These are phyloP conservation scores for Aurantiochytrium sp. DNA, from an alignment of 108 stramenopile genomes.

Conservation along the genomic window DNA sequence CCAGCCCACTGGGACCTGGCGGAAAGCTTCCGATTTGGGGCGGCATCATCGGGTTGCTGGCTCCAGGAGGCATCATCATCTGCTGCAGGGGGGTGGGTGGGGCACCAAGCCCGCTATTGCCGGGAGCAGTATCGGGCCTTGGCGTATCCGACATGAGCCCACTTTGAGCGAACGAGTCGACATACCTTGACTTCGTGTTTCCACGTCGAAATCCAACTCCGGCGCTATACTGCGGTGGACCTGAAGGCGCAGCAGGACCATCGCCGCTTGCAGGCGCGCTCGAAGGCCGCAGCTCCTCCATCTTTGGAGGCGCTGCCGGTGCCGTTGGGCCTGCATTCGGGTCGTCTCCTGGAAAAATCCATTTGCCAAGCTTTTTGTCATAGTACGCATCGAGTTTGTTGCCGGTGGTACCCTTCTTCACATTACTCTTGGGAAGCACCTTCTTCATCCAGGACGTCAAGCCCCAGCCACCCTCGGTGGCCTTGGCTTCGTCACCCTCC, in stretches of 20 bases:
- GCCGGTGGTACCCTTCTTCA: background rate
- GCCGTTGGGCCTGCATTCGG: background rate
- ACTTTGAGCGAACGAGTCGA: background rate
- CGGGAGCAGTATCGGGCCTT: background rate
- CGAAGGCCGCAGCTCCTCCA: background rate
- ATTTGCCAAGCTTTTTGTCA: background rate
- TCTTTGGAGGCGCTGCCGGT: background rate
- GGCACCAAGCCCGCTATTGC: background rate
- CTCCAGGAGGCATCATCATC: background rate
- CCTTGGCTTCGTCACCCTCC: background rate
- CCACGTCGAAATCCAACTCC: background rate
- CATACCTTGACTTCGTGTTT: background rate
- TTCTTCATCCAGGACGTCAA: background rate
- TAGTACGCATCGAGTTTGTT: constrained; percentile 3
- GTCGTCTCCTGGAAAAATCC: background rate
- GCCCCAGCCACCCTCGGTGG: background rate
- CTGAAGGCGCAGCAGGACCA: background rate
- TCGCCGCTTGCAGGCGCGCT: background rate
- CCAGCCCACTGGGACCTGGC: too few relatives aligned
- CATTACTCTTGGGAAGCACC: background rate
- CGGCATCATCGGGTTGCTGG: background rate
- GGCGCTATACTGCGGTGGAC: background rate
- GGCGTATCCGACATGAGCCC: background rate
- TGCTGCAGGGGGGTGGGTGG: background rate
- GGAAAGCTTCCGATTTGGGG: background rate